Base-by-base conservation (phyloP, 208 protist species). In the Crithidia brevicula region DNA sequence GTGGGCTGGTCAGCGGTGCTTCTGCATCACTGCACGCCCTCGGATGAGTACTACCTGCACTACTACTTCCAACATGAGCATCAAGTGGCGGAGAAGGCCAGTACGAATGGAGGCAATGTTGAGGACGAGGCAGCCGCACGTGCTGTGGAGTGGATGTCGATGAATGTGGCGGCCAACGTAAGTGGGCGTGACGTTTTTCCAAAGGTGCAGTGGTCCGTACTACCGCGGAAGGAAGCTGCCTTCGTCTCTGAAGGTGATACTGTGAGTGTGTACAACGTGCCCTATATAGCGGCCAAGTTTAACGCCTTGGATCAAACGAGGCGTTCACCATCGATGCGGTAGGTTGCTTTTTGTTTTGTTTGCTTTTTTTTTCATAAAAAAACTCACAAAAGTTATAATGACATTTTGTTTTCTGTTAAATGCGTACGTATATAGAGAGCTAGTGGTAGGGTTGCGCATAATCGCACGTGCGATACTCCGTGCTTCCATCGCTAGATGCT, bases 41-140 rank as follows among this genome's bases (percentile, higher is more conserved):
- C 45, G 0, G 59, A 74, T 40, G 16, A 23, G 31, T 63, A 63
- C 38, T 51, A 18, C n/a, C 22, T 67, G 51, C 69, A 68, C 25
- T 45, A 67, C 43, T 74, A 23, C 43, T 74, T 74, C 60, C 60
- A 30, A 13, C 43, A 40, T 7, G 58, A 59, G 56, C 36, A 59
- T 23, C 34, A 7, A 23, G 54, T 47, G 54, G 54, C 54, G 27
- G 36, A 2, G 54, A 4, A 20, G 4, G 33, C 28, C 3, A 15
- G 25, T 9, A 4, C 4, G 36, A 18, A 16, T 20, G 22, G 8
- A 1, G 23, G 7, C 7, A 8, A 11, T 13, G 30, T 16, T 10
- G 50, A 56, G 50, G 13, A 52, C 22, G 8, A 10, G 28, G 28
- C 28, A 28, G 28, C 23, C 4, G 23, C 28, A 16, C 20, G 20